phyloP scores from a whole-genome alignment of 768 basidiomycete genomes.

The Kwoniella sp. region DNA sequence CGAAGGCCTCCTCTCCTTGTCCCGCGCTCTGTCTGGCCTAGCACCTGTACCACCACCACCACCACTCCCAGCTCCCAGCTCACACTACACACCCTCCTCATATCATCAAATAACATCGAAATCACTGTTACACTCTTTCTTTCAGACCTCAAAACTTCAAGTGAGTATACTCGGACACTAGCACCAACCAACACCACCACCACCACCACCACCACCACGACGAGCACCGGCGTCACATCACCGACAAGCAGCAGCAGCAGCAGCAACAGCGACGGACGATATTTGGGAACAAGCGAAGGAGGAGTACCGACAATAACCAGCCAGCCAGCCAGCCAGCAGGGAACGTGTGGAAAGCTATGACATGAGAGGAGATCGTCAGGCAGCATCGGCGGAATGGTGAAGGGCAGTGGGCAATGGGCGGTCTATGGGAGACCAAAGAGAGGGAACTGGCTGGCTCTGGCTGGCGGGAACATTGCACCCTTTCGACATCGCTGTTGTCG shows the following conservation, averaged over 20 bases:
- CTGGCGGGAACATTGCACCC: neutral
- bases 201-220: neutral
- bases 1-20: neutral
- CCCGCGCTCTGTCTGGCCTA: neutral
- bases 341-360: too few species aligned
- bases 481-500: neutral
- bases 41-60: neutral
- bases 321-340: too few species aligned
- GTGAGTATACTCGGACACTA: conserved; percentile 23
- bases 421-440: too few species aligned
- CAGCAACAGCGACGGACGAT: neutral
- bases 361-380: too few species aligned
- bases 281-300: neutral
- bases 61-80: conserved; percentile 3
- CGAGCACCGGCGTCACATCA: conserved; percentile 6
- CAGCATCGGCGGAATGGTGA: too few species aligned
- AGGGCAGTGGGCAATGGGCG: too few species aligned
- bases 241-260: neutral
- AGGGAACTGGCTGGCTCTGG: too few species aligned
- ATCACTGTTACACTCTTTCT: conserved; percentile 5
- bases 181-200: neutral
- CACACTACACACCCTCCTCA: conserved; percentile 10
- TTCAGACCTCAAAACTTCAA: conserved; percentile 27
- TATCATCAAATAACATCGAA: conserved; percentile 9
- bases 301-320: neutral